Base-by-base conservation (phyloP, 2,329 filamentous ascomycete genomes). In the Aureobasidium melanogenum region DNA sequence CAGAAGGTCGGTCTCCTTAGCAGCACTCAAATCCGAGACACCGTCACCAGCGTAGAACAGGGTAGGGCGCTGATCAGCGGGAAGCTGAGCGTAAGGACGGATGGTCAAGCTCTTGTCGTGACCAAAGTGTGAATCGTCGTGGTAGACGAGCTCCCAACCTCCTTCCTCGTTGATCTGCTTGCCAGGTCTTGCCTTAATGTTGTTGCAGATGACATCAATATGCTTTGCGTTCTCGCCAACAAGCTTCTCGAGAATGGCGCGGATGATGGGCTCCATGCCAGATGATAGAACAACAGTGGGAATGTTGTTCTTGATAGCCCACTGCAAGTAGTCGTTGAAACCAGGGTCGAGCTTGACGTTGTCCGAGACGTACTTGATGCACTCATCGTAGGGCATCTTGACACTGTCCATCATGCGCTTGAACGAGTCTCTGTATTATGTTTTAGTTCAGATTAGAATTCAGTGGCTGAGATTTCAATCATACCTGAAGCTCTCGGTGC, bases 21-120 rank as follows among this genome's bases (percentile, higher is more conserved):
- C 93, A 9, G 93, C 94, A 28, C 89, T 95, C 57, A 97, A 80
- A 72, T 97, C 93, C 2, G 89, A 95, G 5, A 97, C 91, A 52
- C 93, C 93, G 69, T 97, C 93, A 62, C 94, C 94, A 34, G 94
- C 93, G 70, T 99, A 99, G 74, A 97, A 91, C 77, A 97, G 84
- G 41, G 85, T 86, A 2, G 94, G 94, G 44, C 91, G 82, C 69
- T 88, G 76, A 34, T 79, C 73, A 15, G 79, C 79, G 0, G 89
- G 85, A 46, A 96, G 80, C 28, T 84, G 80, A 2, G 88, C 87
- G 76, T 97, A 97, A 56, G 91, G 91, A 66, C 89, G 85, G 69
- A 99, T 91, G 72, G 94, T 90, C 59, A 93, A 80, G 28, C 88
- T 92, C 83, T 99, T 99, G 81, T 99, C 93, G 72, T 99, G 94